phyloP scores from a whole-genome alignment of 371 early-diverging fungal genomes.

The Conidiobolus coronatus region DNA sequence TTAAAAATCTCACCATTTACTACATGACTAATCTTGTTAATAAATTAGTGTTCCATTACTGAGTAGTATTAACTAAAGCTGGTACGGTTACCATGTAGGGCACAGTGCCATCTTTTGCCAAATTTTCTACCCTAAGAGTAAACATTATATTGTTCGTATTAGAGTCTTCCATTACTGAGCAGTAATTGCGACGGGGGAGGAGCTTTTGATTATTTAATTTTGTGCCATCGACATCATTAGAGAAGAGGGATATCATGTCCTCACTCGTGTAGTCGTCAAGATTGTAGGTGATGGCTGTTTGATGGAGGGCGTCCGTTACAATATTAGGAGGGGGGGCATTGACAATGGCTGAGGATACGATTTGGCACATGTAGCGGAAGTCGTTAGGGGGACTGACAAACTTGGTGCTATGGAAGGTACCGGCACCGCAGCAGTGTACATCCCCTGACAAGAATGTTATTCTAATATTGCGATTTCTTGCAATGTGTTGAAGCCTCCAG shows the following conservation, averaged over 20 bases:
- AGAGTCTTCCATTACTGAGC: neutral
- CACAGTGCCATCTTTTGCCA: neutral
- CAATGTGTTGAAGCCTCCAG: slow-evolving; percentile 30
- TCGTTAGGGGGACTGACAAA: slow-evolving; percentile 28
- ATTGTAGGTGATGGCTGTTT: slow-evolving; percentile 11
- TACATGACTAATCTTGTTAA: no score
- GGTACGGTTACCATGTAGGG: slow-evolving; percentile 1
- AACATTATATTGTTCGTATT: neutral
- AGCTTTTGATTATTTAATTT: slow-evolving; percentile 12
- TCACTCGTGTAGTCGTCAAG: slow-evolving; percentile 17
- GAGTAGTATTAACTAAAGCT: no score
- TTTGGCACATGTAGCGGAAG: slow-evolving; percentile 43
- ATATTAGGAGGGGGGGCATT: slow-evolving; percentile 21
- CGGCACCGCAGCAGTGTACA: slow-evolving; percentile 63
- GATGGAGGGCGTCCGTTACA: slow-evolving; percentile 13
- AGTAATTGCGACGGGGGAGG: slow-evolving; percentile 15
- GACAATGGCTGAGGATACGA: slow-evolving; percentile 54
- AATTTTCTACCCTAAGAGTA: neutral
- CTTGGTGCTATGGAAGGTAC: slow-evolving; percentile 17
- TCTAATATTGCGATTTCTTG: slow-evolving; percentile 31
- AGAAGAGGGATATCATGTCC: slow-evolving; percentile 21
- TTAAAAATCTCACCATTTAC: no score
- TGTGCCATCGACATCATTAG: slow-evolving; percentile 18
- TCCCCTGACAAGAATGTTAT: slow-evolving; percentile 69
- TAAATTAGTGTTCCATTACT: no score